These are phyloP conservation scores for Ogataea corticis DNA, from an alignment of 805 yeast genomes.

Conservation along the genomic window DNA sequence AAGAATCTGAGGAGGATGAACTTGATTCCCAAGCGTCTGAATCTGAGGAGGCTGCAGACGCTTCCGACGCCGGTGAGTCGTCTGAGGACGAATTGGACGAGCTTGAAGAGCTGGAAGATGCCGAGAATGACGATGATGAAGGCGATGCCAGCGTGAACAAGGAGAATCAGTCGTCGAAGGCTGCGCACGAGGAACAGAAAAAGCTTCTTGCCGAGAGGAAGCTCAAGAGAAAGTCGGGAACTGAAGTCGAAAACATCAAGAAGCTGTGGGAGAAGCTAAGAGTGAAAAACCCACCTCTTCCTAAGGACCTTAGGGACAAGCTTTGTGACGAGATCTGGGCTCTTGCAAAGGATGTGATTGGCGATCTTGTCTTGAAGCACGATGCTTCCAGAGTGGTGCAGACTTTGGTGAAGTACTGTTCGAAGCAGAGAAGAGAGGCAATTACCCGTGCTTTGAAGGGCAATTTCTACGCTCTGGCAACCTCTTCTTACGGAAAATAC, in stretches of 20 bases:
- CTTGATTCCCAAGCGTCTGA: conserved; percentile 10
- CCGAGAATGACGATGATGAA: conserved; percentile 30
- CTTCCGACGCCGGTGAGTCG: conserved; percentile 3
- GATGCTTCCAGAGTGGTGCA: conserved; percentile 97
- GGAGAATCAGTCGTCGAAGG: conserved; percentile 50
- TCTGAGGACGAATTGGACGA: conserved; percentile 30
- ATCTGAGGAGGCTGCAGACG: conserved; percentile 22
- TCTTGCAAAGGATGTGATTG: conserved; percentile 70
- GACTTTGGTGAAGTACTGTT: conserved; percentile 83
- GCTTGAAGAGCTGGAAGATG: conserved; percentile 36
- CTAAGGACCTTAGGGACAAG: conserved; percentile 73
- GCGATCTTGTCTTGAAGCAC: conserved; percentile 88
- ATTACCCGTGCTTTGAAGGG: conserved; percentile 73
- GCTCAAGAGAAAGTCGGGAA: conserved; percentile 83
- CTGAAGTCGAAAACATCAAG: conserved; percentile 81
- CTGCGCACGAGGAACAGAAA: conserved; percentile 82
- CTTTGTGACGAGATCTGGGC: conserved; percentile 85
- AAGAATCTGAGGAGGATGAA: conserved; percentile 5
- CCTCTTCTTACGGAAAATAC: conserved; percentile 92
- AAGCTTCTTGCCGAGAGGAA: conserved; percentile 79
- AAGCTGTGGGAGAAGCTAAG: conserved; percentile 88
- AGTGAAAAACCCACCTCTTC: conserved; percentile 78
- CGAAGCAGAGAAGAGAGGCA: conserved; percentile 73
- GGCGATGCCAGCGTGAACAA: conserved; percentile 34
- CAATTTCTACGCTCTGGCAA: conserved; percentile 76